These are phyloP conservation scores for Avena atlantica DNA, from an alignment of 176 grass and related monocot genomes.

Conservation along the genomic window DNA sequence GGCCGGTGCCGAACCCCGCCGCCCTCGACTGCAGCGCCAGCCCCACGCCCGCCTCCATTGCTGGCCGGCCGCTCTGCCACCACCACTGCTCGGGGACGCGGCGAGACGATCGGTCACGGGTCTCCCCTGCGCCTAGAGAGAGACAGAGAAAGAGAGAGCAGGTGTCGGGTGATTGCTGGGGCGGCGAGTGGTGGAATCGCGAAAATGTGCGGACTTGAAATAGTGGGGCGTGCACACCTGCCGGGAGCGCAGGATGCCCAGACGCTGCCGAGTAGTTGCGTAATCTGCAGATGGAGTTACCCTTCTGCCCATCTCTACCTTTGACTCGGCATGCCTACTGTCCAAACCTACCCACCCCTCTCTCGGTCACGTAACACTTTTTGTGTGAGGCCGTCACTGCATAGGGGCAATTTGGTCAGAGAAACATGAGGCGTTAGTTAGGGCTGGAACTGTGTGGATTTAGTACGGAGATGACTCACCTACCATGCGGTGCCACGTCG, in stretches of 20 bases:
- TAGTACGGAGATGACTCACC: slow-evolving; percentile 47
- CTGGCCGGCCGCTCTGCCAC: slow-evolving; percentile 1
- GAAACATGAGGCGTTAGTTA: not conserved
- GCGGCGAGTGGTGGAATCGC: slow-evolving; percentile 31
- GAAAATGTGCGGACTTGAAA: slow-evolving; percentile 40
- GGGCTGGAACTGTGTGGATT: slow-evolving; percentile 17
- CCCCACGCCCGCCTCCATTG: slow-evolving; percentile 52
- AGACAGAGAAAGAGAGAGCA: not conserved
- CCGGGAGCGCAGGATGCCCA: not conserved
- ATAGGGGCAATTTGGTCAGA: slow-evolving; percentile 33
- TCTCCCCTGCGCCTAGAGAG: not conserved
- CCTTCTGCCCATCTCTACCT: not conserved
- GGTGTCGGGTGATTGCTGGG: slow-evolving; percentile 23
- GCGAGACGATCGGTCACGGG: slow-evolving; percentile 8
- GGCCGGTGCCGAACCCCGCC: slow-evolving; percentile 45
- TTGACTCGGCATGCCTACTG: not conserved
- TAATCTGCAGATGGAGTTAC: slow-evolving; percentile 33
- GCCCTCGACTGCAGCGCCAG: slow-evolving; percentile 46
- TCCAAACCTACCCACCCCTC: not conserved
- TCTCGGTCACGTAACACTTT: not conserved
- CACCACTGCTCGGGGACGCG: not conserved
- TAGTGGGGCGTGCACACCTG: not conserved
- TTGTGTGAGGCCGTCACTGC: not conserved
- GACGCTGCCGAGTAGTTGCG: slow-evolving; percentile 62
- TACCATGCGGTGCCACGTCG: slow-evolving; percentile 43